Conservation (phyloP, 805 yeast genomes). For the Zygoascus tannicola region DNA sequence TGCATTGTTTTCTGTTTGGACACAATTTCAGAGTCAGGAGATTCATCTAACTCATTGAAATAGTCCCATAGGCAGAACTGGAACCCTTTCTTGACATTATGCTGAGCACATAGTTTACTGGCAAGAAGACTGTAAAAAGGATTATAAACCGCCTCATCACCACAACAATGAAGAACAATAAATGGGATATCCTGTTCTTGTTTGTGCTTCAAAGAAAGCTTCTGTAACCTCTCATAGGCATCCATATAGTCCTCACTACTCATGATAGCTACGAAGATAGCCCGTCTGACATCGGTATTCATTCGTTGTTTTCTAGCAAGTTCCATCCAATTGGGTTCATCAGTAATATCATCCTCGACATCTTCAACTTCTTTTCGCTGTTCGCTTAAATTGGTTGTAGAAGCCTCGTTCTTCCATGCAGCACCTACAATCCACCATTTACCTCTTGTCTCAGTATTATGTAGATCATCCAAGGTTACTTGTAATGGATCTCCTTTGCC, state of each 20-base stretch:
- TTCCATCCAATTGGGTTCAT: conserved; percentile 82
- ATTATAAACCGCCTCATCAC: conserved; percentile 73
- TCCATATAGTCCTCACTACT: conserved; percentile 89
- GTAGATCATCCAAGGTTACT: conserved; percentile 76
- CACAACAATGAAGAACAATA: conserved; percentile 77
- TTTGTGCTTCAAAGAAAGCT: conserved; percentile 61
- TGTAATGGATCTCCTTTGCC: conserved; percentile 66
- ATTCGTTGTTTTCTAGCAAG: conserved; percentile 79
- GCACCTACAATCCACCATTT: conserved; percentile 99
- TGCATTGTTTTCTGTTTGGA: conserved; percentile 50
- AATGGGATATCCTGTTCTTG: conserved; percentile 85
- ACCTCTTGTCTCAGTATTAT: conserved; percentile 66
- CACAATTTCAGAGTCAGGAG: conserved; percentile 22
- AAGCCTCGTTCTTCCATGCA: conserved; percentile 76
- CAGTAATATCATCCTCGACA: conserved; percentile 43
- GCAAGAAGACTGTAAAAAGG: conserved; percentile 85
- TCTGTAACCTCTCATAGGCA: conserved; percentile 74
- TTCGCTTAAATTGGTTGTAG: neutral
- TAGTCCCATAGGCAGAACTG: conserved; percentile 89
- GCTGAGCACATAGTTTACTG: conserved; percentile 59
- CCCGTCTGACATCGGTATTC: conserved; percentile 93
- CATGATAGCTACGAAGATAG: conserved; percentile 89
- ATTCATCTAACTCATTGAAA: conserved; percentile 40
- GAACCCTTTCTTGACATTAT: conserved; percentile 67
- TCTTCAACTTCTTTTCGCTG: conserved; percentile 31